Base-by-base conservation (phyloP, 192 early-diverging fungal species). In the Lobosporangium transversale region DNA sequence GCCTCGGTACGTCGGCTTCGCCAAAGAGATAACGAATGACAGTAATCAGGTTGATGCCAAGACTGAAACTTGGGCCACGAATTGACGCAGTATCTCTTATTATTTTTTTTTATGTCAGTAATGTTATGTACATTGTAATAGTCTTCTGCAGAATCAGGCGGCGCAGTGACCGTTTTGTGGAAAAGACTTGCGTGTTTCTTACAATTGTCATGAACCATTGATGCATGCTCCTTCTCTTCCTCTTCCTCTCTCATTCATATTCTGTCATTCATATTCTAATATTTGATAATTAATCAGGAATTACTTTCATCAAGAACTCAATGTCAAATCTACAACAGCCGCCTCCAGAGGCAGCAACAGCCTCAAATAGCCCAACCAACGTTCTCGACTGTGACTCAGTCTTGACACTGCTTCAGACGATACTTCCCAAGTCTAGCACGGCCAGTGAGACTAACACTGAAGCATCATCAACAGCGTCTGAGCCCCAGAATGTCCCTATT, bases 251-350 rank as follows among this genome's bases (percentile, higher is more conserved):
- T 55, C 32, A 32, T 7, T 31, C 31, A 15, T 15, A 18, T 26
- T 26, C 33, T 24, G 17, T 30, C 35, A 26, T 35, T 9, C 10
- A 50, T 21, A 29, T 11, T n/a, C n/a, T n/a, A n/a, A n/a, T n/a
- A n/a, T n/a, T n/a, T n/a, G n/a, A n/a, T n/a, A n/a, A n/a, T n/a
- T n/a, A n/a, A n/a, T n/a, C n/a, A n/a, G n/a, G n/a, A n/a, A n/a
- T n/a, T n/a, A n/a, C n/a, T n/a, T n/a, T n/a, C n/a, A n/a, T n/a
- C n/a, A n/a, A n/a, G n/a, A n/a, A n/a, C n/a, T n/a, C 48, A 29
- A 71, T 71, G 69, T 71, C 69, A 23, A 58, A 35, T 35, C 47
- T 45, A 33, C 69, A 71, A 33, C 69, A 58, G n/a, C 37, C 69
- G 14, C 20, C 61, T 15, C 5, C 47, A 17, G n/a, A n/a, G n/a